Evolutionary conservation across 768 basidiomycete genomes (phyloP), one percentile per base, ranked within the genome.

Genomic region (Serpula lacrymans): DNA sequence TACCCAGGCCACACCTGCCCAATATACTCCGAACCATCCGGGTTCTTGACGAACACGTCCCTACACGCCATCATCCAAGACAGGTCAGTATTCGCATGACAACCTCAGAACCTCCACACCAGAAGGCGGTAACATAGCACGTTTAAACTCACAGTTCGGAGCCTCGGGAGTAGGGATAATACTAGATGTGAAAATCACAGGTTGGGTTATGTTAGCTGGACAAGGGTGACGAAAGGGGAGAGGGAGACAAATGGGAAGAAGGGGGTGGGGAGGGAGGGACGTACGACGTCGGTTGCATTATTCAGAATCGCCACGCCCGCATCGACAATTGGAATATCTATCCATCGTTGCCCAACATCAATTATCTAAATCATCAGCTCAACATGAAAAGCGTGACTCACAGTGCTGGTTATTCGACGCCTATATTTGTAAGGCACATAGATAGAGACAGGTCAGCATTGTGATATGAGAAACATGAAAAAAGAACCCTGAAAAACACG

Each of bases 1-100:
- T 77, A 82, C 17, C 86, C 84, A 12, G 86, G 84, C 85, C 83
- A 88, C 7, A 87, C 85, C 53, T 80, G 71, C 9, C 88, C 88
- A 1, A 86, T 54, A 57, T 84, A 88, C 50, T 81, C 73, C 26
- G 79, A 72, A 0, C 79, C 80, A 51, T 89, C 81, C 0, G 80
- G 81, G 55, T 89, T 88, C 50, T 78, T 86, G 37, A 90, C 74
- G 58, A 81, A 89, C 1, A 79, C 73, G 34, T 77, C 72, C n/a
- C 82, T 84, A 45, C 16, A 21, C 3, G 37, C 4, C 6, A 13
- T 47, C 26, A 17, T n/a, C n/a, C n/a, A n/a, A n/a, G n/a, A 28
- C n/a, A 39, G 27, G 11, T 37, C 22, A 24, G 27, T 1, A 42
- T 31, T 9, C 17, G 18, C 20, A 22, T 20, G 2, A 33, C 12